These are phyloP conservation scores for Neurospora sp. DNA, from an alignment of 495 filamentous ascomycete genomes.

Conservation along the genomic window DNA sequence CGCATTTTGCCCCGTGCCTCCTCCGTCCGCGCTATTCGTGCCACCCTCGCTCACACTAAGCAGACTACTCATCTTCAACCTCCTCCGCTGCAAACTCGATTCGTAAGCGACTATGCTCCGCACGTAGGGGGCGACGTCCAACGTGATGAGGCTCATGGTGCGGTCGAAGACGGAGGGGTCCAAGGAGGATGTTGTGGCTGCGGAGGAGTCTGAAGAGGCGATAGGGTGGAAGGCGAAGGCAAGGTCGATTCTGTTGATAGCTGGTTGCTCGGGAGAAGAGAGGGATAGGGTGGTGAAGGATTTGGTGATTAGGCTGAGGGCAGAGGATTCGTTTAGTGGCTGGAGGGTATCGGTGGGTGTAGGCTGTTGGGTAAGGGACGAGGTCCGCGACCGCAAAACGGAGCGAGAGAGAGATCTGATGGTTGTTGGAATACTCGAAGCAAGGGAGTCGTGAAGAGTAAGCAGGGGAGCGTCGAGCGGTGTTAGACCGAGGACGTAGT, in stretches of 20 bases:
- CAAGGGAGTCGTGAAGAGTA: slow-evolving; percentile 16
- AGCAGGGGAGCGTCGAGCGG: slow-evolving; percentile 44
- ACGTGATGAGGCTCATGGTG: slow-evolving; percentile 46
- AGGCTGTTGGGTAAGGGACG: background rate
- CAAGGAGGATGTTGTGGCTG: slow-evolving; percentile 23
- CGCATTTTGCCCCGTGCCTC: background rate
- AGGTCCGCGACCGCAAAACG: slow-evolving; percentile 11
- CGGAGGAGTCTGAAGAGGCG: slow-evolving; percentile 31
- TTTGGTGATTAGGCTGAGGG: slow-evolving; percentile 17
- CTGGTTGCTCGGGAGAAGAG: slow-evolving; percentile 6
- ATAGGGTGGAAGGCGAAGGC: slow-evolving; percentile 49
- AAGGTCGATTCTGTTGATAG: slow-evolving; percentile 31
- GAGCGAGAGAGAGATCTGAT: slow-evolving; percentile 29
- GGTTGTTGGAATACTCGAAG: slow-evolving; percentile 13
- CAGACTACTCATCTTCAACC: slow-evolving; percentile 51
- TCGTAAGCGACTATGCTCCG: slow-evolving; percentile 73
- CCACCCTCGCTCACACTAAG: slow-evolving; percentile 38
- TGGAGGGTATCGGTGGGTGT: background rate
- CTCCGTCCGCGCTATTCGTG: slow-evolving; percentile 27
- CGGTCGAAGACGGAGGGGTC: slow-evolving; percentile 64
- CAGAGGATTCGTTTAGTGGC: slow-evolving; percentile 20
- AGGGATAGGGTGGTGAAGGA: slow-evolving; percentile 14
- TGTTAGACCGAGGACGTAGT: slow-evolving; percentile 53
- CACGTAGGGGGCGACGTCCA: slow-evolving; percentile 78
- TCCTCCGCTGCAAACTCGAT: slow-evolving; percentile 53